Evolutionary conservation across 2,329 filamentous ascomycete species (phyloP), one percentile per base, ranked within the genome.

Genomic region (Pseudogymnoascus sp.): DNA sequence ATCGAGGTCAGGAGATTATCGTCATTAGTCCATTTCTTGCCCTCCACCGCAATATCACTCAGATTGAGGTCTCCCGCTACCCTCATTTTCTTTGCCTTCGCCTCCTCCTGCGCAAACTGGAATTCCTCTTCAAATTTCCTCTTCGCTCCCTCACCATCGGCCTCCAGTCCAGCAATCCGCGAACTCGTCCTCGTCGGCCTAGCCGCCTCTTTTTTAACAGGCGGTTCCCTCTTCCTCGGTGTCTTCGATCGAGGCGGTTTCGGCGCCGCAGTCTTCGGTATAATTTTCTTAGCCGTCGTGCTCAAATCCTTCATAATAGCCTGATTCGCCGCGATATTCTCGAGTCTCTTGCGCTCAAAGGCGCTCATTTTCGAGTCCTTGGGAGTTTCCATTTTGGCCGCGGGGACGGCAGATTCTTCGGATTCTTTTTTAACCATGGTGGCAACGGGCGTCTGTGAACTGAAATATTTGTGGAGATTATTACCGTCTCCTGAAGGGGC

Each of bases 251-350:
- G 76, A 21, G 71, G 74, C 1, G 81, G 75, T 62, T 83, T 84
- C 0, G 83, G 72, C 17, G 78, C 74, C 1, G 82, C 78, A 7
- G 44, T 51, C 58, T 76, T 79, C 51, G 87, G 89, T 9, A 89
- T 78, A n/a, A 86, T 80, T 59, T 83, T 86, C 21, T 88, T 88
- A 0, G 90, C 86, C 0, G 88, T 83, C 2, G 85, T 84, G 1
- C 89, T 87, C 1, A 96, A 83, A 64, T 92, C 88, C 64, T 89
- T 89, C 0, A 97, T 76, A 0, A 96, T 81, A 72, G 88, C 90
- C 74, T 93, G 88, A 68, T 95, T 94, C 61, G 90, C 87, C 0
- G 88, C 90, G 41, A 96, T 95, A 67, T 96, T 96, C 64, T 92
- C 91, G 13, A 91, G 83, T 0, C 92, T 83, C 68, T 90, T 86